Evolutionary conservation across 495 filamentous ascomycete species (phyloP).

Genomic region (Talaromyces wortmannii): DNA sequence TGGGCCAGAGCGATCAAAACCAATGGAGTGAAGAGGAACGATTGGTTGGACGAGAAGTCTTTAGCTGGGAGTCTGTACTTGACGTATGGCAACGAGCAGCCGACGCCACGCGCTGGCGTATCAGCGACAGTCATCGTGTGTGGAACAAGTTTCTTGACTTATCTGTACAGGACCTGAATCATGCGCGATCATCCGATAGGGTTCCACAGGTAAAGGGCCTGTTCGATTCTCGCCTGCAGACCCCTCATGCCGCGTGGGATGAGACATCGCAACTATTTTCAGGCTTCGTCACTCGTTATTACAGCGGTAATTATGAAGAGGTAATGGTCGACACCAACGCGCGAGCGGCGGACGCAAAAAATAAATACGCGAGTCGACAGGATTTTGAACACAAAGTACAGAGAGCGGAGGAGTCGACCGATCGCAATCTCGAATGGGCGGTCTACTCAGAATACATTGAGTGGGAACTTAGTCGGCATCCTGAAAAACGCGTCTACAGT

Average conservation of each 20-base stretch:
- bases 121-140: conserved; percentile 79
- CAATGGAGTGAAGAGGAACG: conserved; percentile 75
- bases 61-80: conserved; percentile 66
- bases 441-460: conserved; percentile 71
- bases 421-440: conserved; percentile 48
- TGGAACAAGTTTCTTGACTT: conserved; percentile 76
- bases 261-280: conserved; percentile 79
- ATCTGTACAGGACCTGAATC: conserved; percentile 54
- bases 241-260: conserved; percentile 80
- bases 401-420: conserved; percentile 49
- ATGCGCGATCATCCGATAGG: conserved; percentile 46
- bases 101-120: conserved; percentile 69
- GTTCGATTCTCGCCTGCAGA: conserved; percentile 66
- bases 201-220: conserved; percentile 59
- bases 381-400: conserved; percentile 62
- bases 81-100: conserved; percentile 75
- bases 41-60: conserved; percentile 67
- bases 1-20: conserved; percentile 49
- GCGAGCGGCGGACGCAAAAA: conserved; percentile 60
- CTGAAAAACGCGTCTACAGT: conserved; percentile 42
- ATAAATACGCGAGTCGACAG: conserved; percentile 61
- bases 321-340: conserved; percentile 68
- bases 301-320: conserved; percentile 65
- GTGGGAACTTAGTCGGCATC: conserved; percentile 65
- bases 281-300: conserved; percentile 70